phyloP scores from a whole-genome alignment of 164 flowering plant species.

The Platanus orientalis region DNA sequence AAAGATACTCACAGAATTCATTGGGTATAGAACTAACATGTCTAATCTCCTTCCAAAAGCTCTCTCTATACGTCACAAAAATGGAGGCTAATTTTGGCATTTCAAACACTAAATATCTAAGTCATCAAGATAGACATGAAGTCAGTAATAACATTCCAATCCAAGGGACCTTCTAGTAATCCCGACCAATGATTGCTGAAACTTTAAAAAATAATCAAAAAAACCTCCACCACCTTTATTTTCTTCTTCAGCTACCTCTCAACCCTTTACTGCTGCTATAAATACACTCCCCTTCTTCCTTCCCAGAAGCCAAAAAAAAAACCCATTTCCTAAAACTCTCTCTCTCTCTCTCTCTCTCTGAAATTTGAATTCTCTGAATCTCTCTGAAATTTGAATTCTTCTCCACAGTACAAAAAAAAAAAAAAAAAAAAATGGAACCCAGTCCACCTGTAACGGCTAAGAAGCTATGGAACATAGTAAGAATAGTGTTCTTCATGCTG shows the following conservation, averaged over 20 bases:
- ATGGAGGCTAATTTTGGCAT: too few species aligned
- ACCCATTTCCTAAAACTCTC: neutral
- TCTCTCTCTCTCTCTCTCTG: slow-evolving; percentile 14
- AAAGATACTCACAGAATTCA: too few species aligned
- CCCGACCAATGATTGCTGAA: neutral
- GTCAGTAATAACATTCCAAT: neutral
- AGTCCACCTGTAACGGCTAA: slow-evolving; percentile 21
- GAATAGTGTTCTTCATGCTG: slow-evolving; percentile 35
- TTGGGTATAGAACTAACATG: too few species aligned
- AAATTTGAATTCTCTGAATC: neutral
- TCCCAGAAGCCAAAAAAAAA: neutral
- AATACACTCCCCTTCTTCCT: slow-evolving; percentile 5
- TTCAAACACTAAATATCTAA: neutral
- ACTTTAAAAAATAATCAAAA: neutral
- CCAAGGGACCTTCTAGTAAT: neutral
- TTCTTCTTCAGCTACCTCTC: slow-evolving; percentile 1
- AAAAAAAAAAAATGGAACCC: slow-evolving; percentile 16
- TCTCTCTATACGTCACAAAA: too few species aligned
- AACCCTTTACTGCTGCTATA: slow-evolving; percentile 10
- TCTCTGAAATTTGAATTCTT: slow-evolving; percentile 5
- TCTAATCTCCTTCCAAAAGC: too few species aligned
- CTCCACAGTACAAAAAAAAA: neutral
- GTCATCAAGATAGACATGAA: neutral
- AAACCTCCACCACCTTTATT: neutral
- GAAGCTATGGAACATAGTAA: slow-evolving; percentile 33